A percentile compares a stretch with the other conserved stretches of the same genome.
These are phyloP conservation scores for Aspergillus bridgeri DNA, from an alignment of 495 filamentous ascomycete genomes.

Conservation along the genomic window DNA sequence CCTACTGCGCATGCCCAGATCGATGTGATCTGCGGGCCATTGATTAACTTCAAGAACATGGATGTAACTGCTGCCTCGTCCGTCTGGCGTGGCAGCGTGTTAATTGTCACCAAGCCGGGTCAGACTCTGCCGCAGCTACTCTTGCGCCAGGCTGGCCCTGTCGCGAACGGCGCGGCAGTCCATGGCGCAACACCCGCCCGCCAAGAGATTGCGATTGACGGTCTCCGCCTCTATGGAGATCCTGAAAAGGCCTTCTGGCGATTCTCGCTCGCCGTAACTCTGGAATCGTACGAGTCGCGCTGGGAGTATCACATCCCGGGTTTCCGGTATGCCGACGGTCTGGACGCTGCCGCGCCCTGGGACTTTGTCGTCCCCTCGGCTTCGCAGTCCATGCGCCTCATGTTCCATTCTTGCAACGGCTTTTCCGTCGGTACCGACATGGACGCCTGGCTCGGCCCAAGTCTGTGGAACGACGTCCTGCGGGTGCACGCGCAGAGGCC, in stretches of 20 bases:
- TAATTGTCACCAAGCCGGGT: slow-evolving; percentile 71
- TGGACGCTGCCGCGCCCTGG: slow-evolving; percentile 38
- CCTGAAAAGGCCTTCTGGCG: slow-evolving; percentile 75
- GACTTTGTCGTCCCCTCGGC: slow-evolving; percentile 73
- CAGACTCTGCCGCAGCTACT: slow-evolving; percentile 48
- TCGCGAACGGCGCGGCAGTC: slow-evolving; percentile 15
- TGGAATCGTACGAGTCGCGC: slow-evolving; percentile 43
- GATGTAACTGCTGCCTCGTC: slow-evolving; percentile 50
- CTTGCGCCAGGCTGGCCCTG: slow-evolving; percentile 45
- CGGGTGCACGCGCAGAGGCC: slow-evolving; percentile 64
- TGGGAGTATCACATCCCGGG: slow-evolving; percentile 50
- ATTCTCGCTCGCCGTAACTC: slow-evolving; percentile 58
- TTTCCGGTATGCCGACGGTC: slow-evolving; percentile 35
- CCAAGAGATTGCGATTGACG: slow-evolving; percentile 35
- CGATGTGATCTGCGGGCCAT: slow-evolving; percentile 72
- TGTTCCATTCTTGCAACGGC: slow-evolving; percentile 96
- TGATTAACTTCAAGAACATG: slow-evolving; percentile 85
- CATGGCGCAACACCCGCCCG: slow-evolving; percentile 8
- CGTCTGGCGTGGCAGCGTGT: slow-evolving; percentile 76
- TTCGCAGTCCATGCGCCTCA: slow-evolving; percentile 84
- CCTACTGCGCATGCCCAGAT: slow-evolving; percentile 34
- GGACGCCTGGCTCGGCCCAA: slow-evolving; percentile 75
- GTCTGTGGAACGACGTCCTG: slow-evolving; percentile 88
- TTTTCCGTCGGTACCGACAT: slow-evolving; percentile 92
- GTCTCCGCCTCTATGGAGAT: slow-evolving; percentile 76